Evolutionary conservation across 2,329 filamentous ascomycete genomes (phyloP), one percentile per base, ranked within the genome.

Genomic region (Kalmusia sp.): DNA sequence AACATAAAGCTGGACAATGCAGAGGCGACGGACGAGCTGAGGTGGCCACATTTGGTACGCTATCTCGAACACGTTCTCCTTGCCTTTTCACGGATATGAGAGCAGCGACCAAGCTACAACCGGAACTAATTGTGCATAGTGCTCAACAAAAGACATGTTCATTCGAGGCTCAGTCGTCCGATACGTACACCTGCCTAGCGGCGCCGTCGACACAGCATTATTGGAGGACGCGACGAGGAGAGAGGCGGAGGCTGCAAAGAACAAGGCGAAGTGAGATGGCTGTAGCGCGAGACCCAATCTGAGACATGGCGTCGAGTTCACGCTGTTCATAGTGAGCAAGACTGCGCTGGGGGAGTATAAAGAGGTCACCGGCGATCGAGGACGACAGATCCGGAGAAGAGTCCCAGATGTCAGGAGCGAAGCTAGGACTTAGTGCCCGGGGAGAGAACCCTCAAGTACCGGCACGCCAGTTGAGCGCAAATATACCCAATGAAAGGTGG

Each of bases 1-100:
- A 99, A 99, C 80, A 97, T 99, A 80, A 98, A 98, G 82, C 86
- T 99, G 45, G 95, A 99, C 71, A 92, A 97, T 71, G 96, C 98
- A 57, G 84, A 88, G 59, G 93, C 98, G 27, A 84, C 96, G 22
- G 93, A 99, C 63, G 92, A 98, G 79, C 80, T 95, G 71, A 92
- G 93, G 77, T 98, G 97, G 74, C 95, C 95, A 45, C 95, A 99
- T 77, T 78, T 99, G 76, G 91, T 93, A 63, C 12, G 67, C 62
- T 12, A 8, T 8, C 9, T 5, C 8, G 8, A 25, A 19, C 31
- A 28, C 19, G 33, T n/a, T 45, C 27, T 69, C 80, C 76, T 38
- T 24, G 15, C 22, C 24, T 25, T 24, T n/a, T n/a, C 14, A 5
- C 17, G 24, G 27, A 35, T 3, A 25, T 19, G 27, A 31, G 17